These are phyloP conservation scores for Podospora pseudopauciseta DNA, from an alignment of 495 filamentous ascomycete genomes.

Conservation along the genomic window DNA sequence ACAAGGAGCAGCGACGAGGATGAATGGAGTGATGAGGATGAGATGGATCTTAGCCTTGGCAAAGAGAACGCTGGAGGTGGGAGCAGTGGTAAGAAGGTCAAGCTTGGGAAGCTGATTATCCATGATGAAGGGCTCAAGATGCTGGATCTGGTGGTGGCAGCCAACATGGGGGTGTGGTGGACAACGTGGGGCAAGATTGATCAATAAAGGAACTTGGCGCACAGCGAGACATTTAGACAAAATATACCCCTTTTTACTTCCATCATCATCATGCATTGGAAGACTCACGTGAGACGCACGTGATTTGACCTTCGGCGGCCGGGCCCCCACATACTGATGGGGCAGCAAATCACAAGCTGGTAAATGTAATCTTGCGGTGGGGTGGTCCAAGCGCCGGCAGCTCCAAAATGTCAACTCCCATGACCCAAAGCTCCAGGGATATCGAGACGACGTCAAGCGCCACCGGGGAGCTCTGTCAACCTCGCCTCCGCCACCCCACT, in stretches of 20 bases:
- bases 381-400: constrained; percentile 12
- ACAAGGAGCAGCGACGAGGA: constrained; percentile 31
- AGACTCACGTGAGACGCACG: background rate
- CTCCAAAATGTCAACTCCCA: constrained; percentile 23
- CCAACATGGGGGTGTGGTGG: constrained; percentile 93
- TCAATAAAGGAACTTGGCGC: background rate
- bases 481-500: constrained; percentile 28
- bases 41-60: constrained; percentile 68
- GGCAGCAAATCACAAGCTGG: constrained; percentile 26
- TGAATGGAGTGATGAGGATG: constrained; percentile 26
- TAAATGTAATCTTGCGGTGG: constrained; percentile 33
- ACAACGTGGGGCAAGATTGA: constrained; percentile 67
- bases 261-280: background rate
- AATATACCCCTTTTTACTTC: constrained; percentile 3
- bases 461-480: constrained; percentile 22
- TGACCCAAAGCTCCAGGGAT: constrained; percentile 19
- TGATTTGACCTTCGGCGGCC: background rate
- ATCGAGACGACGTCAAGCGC: constrained; percentile 27
- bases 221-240: background rate
- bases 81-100: constrained; percentile 77
- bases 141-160: constrained; percentile 87
- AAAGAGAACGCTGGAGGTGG: constrained; percentile 77
- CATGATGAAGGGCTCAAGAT: constrained; percentile 92
- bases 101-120: constrained; percentile 88
- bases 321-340: background rate